Percentiles rank a stretch among this genome's conserved stretches.
Conservation (phyloP, 2,329 filamentous ascomycete genomes). For the Atkinsonella texensis region DNA sequence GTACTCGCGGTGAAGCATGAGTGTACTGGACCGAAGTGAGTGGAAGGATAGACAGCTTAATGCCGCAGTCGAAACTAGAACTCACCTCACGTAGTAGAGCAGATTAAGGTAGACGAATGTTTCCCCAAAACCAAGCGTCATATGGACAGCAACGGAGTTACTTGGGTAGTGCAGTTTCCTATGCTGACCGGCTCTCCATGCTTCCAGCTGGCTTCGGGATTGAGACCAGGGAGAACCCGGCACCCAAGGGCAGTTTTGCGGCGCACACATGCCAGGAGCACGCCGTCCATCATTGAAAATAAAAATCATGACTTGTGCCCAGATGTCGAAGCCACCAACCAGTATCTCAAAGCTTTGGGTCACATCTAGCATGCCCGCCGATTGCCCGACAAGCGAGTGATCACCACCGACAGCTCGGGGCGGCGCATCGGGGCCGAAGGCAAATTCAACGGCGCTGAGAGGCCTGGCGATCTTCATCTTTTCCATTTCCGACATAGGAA, state of each 20-base stretch:
- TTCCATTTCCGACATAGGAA: conserved; percentile 22
- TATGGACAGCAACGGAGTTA: conserved; percentile 25
- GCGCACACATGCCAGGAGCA: conserved; percentile 25
- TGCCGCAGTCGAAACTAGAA: not conserved
- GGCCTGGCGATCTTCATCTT: conserved; percentile 21
- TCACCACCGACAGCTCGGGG: conserved; percentile 5
- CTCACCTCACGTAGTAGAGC: conserved; percentile 30
- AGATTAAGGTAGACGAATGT: conserved; percentile 31
- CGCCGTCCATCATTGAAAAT: conserved; percentile 30
- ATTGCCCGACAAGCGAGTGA: conserved; percentile 1
- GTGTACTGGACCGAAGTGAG: conserved; percentile 14
- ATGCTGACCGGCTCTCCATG: conserved; percentile 24
- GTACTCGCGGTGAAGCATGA: conserved; percentile 32
- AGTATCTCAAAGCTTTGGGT: conserved; percentile 23
- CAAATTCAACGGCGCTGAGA: conserved; percentile 24
- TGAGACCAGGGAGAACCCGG: conserved; percentile 22
- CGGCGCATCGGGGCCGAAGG: conserved; percentile 21
- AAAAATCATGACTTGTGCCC: conserved; percentile 27
- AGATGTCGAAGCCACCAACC: conserved; percentile 31
- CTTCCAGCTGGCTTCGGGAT: conserved; percentile 17
- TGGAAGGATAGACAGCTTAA: not conserved
- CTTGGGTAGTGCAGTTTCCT: conserved; percentile 24
- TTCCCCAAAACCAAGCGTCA: conserved; percentile 27
- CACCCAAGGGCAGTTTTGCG: conserved; percentile 28
- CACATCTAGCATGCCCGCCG: conserved; percentile 13